A percentile compares a stretch with the other conserved stretches of the same genome.
These are phyloP conservation scores for Casaregolazyma lundiana DNA, from an alignment of 1,139 yeast species.

Conservation along the genomic window DNA sequence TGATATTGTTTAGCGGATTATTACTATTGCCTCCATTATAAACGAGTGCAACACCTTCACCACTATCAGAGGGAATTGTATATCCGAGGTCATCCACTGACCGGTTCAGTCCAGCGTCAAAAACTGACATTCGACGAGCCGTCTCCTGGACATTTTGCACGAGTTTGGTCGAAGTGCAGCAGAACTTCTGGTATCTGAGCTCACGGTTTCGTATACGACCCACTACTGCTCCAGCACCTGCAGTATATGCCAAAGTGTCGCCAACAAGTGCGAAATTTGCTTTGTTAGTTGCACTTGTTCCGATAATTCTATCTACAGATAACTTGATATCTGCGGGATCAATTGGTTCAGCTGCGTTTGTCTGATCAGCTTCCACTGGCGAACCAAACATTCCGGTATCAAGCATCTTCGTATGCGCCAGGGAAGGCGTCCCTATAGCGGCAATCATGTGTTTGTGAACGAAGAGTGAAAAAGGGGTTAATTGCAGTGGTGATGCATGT, in stretches of 20 bases:
- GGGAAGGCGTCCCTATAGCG: neutral
- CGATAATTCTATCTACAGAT: constrained; percentile 30
- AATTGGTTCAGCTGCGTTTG: neutral
- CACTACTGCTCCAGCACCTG: constrained; percentile 67
- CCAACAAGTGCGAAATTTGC: constrained; percentile 41
- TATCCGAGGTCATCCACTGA: constrained; percentile 7
- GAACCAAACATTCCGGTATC: neutral
- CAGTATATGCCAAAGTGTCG: constrained; percentile 51
- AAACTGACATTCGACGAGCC: constrained; percentile 1
- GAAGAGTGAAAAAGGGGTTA: neutral
- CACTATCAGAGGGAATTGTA: constrained; percentile 5
- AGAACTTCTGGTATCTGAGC: constrained; percentile 20
- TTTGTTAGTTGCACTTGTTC: constrained; percentile 39
- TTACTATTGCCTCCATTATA: constrained; percentile 4
- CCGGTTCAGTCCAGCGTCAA: neutral
- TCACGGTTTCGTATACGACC: constrained; percentile 23
- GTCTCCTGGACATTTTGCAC: constrained; percentile 17
- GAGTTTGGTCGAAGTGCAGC: constrained; percentile 23
- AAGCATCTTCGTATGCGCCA: neutral
- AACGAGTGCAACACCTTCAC: constrained; percentile 2
- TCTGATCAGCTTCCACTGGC: neutral
- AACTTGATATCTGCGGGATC: constrained; percentile 1
- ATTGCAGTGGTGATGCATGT: neutral
- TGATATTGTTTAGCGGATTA: constrained; percentile 2
- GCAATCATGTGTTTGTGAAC: neutral